Percentiles rank a stretch among this genome's conserved stretches.
Evolutionary conservation across 2,329 filamentous ascomycete species (phyloP).

Genomic region (Penicillium sp.): DNA sequence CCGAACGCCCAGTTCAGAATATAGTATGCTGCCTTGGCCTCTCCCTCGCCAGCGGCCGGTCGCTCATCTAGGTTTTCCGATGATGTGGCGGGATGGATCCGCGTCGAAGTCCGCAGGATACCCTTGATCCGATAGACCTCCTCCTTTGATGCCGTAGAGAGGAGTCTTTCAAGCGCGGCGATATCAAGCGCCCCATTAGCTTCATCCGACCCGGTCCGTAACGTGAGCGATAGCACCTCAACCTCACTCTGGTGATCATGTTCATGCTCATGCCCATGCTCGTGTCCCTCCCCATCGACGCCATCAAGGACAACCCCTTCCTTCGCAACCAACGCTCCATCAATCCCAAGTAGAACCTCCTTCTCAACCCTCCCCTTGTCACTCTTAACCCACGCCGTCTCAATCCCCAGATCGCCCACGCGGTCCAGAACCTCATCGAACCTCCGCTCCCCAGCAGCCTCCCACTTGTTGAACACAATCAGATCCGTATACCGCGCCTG

Average conservation of each 20-base stretch:
- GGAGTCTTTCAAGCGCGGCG: slow-evolving; percentile 66
- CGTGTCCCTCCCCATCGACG: slow-evolving; percentile 34
- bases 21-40: slow-evolving; percentile 61
- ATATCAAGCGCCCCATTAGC: slow-evolving; percentile 56
- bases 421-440: slow-evolving; percentile 80
- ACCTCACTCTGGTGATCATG: slow-evolving; percentile 79
- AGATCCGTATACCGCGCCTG: slow-evolving; percentile 90
- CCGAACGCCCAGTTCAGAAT: slow-evolving; percentile 99
- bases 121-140: slow-evolving; percentile 96
- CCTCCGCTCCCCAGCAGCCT: slow-evolving; percentile 71
- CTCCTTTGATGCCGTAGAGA: slow-evolving; percentile 81
- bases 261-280: slow-evolving; percentile 46
- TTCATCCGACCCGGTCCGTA: slow-evolving; percentile 54
- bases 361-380: slow-evolving; percentile 77
- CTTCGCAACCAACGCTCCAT: slow-evolving; percentile 69
- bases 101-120: slow-evolving; percentile 54
- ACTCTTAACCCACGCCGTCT: slow-evolving; percentile 84
- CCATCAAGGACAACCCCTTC: slow-evolving; percentile 34
- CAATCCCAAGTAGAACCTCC: slow-evolving; percentile 83
- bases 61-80: slow-evolving; percentile 46
- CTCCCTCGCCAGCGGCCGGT: slow-evolving; percentile 31
- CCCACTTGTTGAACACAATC: slow-evolving; percentile 94
- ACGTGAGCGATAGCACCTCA: slow-evolving; percentile 83
- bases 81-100: slow-evolving; percentile 51
- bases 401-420: slow-evolving; percentile 78